A percentile compares a stretch with the other conserved stretches of the same genome.
Evolutionary conservation across 2,329 filamentous ascomycete species (phyloP).

Genomic region (Ophiocordyceps camponoti-rufipedis): DNA sequence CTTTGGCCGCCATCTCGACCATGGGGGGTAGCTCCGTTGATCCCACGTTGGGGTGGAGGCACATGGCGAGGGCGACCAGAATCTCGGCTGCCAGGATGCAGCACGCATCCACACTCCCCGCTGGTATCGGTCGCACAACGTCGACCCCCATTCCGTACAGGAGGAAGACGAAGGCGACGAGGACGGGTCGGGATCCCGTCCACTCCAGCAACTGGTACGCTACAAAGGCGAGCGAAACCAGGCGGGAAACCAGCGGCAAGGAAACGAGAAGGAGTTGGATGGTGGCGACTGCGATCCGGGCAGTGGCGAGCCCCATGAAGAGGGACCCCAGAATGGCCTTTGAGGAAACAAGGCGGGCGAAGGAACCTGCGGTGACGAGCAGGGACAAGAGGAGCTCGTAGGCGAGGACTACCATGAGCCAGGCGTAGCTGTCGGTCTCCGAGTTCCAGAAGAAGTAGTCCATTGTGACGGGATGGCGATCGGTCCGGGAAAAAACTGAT

Average conservation of each 20-base stretch:
- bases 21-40: background rate
- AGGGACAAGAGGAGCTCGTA: background rate
- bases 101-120: too few relatives aligned
- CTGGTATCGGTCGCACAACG: too few relatives aligned
- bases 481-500: background rate
- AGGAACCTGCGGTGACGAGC: background rate
- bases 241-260: too few relatives aligned
- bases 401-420: background rate
- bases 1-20: background rate
- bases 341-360: background rate
- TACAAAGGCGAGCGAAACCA: too few relatives aligned
- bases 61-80: background rate
- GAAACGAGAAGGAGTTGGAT: too few relatives aligned
- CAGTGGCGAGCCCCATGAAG: background rate
- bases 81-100: background rate
- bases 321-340: background rate
- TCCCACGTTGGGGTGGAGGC: background rate
- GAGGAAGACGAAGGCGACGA: too few relatives aligned
- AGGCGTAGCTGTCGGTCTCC: background rate
- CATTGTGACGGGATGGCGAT: background rate
- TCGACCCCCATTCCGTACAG: too few relatives aligned
- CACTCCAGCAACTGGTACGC: too few relatives aligned
- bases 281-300: background rate
- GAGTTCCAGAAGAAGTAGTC: background rate
- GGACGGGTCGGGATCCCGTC: too few relatives aligned